Percentiles rank a stretch among this genome's conserved stretches.
Evolutionary conservation across 2,329 filamentous ascomycete genomes (phyloP).

Genomic region (Trichoderma pleuroti): DNA sequence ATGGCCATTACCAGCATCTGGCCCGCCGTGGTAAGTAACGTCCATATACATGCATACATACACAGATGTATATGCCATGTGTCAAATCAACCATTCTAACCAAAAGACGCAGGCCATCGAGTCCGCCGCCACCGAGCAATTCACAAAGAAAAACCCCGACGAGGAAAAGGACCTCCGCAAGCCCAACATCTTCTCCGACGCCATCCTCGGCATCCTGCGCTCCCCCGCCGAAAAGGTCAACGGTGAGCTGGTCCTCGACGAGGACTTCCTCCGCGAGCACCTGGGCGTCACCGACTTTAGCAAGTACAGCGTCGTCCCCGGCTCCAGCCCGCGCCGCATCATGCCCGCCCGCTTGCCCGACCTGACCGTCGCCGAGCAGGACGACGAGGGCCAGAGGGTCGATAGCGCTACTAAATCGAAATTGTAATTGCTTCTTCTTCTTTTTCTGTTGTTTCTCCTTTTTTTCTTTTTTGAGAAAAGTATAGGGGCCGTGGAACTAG

Average conservation of each 20-base stretch:
- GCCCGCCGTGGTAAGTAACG: slow-evolving; percentile 64
- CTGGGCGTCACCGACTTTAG: slow-evolving; percentile 66
- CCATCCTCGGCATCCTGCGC: slow-evolving; percentile 67
- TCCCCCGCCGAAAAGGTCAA: slow-evolving; percentile 62
- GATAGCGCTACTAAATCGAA: slow-evolving; percentile 57
- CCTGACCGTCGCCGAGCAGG: slow-evolving; percentile 70
- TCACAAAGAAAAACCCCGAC: slow-evolving; percentile 42
- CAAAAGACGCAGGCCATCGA: slow-evolving; percentile 55
- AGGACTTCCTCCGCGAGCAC: slow-evolving; percentile 70
- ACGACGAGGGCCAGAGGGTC: slow-evolving; percentile 70
- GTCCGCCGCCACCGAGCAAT: slow-evolving; percentile 65
- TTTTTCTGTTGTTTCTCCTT: neutral
- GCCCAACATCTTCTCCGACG: slow-evolving; percentile 73
- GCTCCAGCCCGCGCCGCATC: slow-evolving; percentile 64
- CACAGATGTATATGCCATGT: neutral
- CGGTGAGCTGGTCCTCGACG: slow-evolving; percentile 69
- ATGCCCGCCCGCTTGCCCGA: slow-evolving; percentile 71
- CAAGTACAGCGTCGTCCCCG: slow-evolving; percentile 66
- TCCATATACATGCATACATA: neutral
- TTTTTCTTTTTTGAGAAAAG: neutral
- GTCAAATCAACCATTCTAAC: neutral
- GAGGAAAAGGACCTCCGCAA: slow-evolving; percentile 61
- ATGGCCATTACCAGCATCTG: slow-evolving; percentile 82
- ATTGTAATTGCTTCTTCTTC: slow-evolving; percentile 28
- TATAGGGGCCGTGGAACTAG: neutral